Evolutionary conservation across 2,329 filamentous ascomycete species (phyloP).

Genomic region (Xenoacremonium recifei): DNA sequence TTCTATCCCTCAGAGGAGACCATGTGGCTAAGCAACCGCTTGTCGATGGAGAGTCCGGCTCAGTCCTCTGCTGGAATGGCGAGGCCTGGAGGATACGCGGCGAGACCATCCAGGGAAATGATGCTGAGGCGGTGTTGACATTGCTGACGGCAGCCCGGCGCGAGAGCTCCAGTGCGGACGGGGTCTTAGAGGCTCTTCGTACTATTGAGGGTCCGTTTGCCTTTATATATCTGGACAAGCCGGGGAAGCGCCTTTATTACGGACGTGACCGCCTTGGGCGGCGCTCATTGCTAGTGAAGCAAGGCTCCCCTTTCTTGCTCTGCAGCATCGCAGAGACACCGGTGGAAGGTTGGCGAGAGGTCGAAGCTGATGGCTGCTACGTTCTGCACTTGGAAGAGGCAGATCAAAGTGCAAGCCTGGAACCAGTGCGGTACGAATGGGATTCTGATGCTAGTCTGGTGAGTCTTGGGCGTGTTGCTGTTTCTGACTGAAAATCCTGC

Average conservation of each 20-base stretch:
- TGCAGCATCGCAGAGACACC: conserved; percentile 67
- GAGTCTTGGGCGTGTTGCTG: conserved; percentile 27
- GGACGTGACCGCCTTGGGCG: conserved; percentile 85
- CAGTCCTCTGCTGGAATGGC: conserved; percentile 92
- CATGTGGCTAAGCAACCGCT: conserved; percentile 73
- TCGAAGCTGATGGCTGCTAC: conserved; percentile 82
- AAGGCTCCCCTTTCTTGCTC: conserved; percentile 53
- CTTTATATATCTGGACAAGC: conserved; percentile 76
- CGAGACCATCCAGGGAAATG: conserved; percentile 66
- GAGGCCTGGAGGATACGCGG: conserved; percentile 81
- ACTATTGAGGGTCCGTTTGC: conserved; percentile 81
- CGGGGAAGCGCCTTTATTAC: conserved; percentile 66
- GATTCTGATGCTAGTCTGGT: conserved; percentile 40
- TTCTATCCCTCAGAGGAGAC: conserved; percentile 83
- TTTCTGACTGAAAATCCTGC: conserved; percentile 27
- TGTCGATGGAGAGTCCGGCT: conserved; percentile 51
- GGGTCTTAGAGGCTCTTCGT: conserved; percentile 53
- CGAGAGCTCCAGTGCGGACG: conserved; percentile 18
- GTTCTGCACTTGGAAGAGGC: conserved; percentile 52
- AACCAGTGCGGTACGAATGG: conserved; percentile 30
- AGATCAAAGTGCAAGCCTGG: conserved; percentile 4
- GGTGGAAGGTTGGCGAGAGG: conserved; percentile 66
- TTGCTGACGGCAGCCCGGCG: conserved; percentile 49
- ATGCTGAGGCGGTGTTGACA: conserved; percentile 69
- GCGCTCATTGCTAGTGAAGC: conserved; percentile 70